A percentile compares a stretch with the other conserved stretches of the same genome.
phyloP scores from a whole-genome alignment of 2,329 filamentous ascomycete species.

The Aspergillus aculeatinus region DNA sequence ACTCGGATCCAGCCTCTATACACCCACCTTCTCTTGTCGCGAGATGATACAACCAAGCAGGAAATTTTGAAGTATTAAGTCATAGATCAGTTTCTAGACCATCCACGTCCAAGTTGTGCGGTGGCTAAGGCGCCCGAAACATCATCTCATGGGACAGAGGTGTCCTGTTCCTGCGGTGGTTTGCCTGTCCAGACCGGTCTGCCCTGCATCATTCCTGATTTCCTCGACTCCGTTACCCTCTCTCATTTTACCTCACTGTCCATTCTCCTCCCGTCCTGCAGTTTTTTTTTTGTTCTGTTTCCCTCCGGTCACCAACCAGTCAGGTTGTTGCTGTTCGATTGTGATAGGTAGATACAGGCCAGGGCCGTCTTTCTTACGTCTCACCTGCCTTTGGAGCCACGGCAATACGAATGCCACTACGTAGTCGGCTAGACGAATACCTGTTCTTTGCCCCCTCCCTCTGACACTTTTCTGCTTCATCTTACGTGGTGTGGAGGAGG shows the following conservation, averaged over 20 bases:
- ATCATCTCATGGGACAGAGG: background rate
- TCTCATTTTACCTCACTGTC: background rate
- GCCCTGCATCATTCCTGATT: background rate
- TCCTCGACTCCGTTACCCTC: background rate
- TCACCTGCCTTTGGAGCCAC: slow-evolving; percentile 10
- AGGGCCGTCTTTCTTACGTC: slow-evolving; percentile 8
- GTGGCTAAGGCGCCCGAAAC: background rate
- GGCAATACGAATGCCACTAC: slow-evolving; percentile 23
- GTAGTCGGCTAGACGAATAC: slow-evolving; percentile 4
- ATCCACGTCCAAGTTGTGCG: background rate
- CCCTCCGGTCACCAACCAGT: background rate
- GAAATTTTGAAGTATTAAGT: background rate
- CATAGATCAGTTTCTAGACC: background rate
- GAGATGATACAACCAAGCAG: background rate
- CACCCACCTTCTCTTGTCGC: no score
- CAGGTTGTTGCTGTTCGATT: background rate
- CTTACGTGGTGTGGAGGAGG: background rate
- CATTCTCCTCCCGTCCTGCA: background rate
- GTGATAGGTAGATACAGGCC: slow-evolving; percentile 12
- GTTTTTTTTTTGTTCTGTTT: background rate
- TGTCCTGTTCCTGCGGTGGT: background rate
- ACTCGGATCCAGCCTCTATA: no score
- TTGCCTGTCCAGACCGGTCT: background rate
- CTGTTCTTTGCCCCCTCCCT: background rate
- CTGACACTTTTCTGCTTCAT: background rate